Conservation (phyloP, 768 basidiomycete species). For the Cytidiella melzeri region DNA sequence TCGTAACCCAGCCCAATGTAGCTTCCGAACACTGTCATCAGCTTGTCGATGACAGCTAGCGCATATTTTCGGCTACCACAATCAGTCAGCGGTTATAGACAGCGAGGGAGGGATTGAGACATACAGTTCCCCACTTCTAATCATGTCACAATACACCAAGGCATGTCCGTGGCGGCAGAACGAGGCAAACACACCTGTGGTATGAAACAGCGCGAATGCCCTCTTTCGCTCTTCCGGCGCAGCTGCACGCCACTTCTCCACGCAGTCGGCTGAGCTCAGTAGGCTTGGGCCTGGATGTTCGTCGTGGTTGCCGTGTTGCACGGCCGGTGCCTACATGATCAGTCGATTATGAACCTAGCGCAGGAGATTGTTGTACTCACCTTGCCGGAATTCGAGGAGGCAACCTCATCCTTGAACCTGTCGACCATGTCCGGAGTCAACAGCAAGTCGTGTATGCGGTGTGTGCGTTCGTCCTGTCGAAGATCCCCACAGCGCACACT, state of each 20-base stretch:
- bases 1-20: constrained; percentile 20
- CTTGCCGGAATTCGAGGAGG: too few species aligned
- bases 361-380: too few species aligned
- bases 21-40: constrained; percentile 15
- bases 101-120: constrained; percentile 1
- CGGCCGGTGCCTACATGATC: too few species aligned
- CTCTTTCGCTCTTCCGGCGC: too few species aligned
- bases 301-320: too few species aligned
- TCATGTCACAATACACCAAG: constrained; percentile 19
- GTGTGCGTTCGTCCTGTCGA: neutral
- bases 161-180: constrained; percentile 19
- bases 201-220: too few species aligned
- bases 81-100: neutral
- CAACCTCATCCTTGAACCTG: constrained; percentile 19
- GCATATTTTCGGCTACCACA: constrained; percentile 18
- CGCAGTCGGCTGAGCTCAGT: too few species aligned
- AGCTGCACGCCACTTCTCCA: too few species aligned
- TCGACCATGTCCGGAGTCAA: constrained; percentile 13
- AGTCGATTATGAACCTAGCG: too few species aligned
- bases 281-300: too few species aligned
- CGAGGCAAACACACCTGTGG: constrained; percentile 17
- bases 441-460: constrained; percentile 7
- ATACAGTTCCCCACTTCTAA: constrained; percentile 23
- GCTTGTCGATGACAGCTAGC: constrained; percentile 13
- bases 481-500: neutral